Percentiles rank a stretch among this genome's conserved stretches.
Conservation (phyloP, 2,329 filamentous ascomycete genomes). For the Aspergillus intermedius region DNA sequence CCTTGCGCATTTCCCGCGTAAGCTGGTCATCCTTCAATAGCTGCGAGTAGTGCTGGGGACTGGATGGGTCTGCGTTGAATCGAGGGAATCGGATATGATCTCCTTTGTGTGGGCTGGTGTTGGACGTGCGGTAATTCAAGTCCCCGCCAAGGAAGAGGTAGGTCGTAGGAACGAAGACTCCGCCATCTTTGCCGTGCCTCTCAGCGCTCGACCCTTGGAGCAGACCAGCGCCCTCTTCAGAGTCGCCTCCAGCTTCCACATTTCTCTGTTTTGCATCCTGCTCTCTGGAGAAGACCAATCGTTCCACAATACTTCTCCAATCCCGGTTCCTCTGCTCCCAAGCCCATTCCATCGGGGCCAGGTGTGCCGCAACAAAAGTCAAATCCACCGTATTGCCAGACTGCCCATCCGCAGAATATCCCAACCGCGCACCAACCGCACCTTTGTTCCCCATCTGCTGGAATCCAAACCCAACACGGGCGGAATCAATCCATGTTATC, state of each 20-base stretch:
- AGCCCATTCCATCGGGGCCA: constrained; percentile 81
- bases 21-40: constrained; percentile 76
- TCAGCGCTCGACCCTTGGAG: constrained; percentile 20
- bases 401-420: constrained; percentile 43
- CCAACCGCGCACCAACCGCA: constrained; percentile 70
- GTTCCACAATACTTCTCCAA: constrained; percentile 76
- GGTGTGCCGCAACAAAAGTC: constrained; percentile 81
- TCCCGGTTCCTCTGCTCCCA: constrained; percentile 72
- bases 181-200: constrained; percentile 8
- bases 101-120: constrained; percentile 54
- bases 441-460: constrained; percentile 95
- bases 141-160: constrained; percentile 86
- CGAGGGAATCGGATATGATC: constrained; percentile 59
- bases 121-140: constrained; percentile 85
- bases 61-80: constrained; percentile 42
- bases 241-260: constrained; percentile 29
- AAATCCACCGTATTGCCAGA: constrained; percentile 53
- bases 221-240: constrained; percentile 27
- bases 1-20: constrained; percentile 59
- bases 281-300: constrained; percentile 61
- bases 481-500: constrained; percentile 64
- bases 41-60: constrained; percentile 57
- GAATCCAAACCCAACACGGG: constrained; percentile 75
- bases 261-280: constrained; percentile 4
- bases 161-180: constrained; percentile 65